Conservation (phyloP, 129 eudicot species). For the Flaveria brownii region DNA sequence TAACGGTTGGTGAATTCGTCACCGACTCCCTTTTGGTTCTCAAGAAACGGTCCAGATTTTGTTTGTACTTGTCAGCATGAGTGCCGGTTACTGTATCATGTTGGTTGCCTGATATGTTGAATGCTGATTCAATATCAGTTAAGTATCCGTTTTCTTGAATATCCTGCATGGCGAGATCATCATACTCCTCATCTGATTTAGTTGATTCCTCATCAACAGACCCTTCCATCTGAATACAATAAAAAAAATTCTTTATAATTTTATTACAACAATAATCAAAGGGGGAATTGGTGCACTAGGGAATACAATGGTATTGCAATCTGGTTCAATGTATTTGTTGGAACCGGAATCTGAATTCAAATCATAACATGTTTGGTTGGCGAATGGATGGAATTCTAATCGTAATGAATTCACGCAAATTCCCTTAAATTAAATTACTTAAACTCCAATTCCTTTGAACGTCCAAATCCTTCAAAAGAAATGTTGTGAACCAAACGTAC, state of each 20-base stretch:
- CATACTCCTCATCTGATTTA: slow-evolving; percentile 86
- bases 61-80: slow-evolving; percentile 42
- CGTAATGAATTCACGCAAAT: background rate
- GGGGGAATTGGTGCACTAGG: background rate
- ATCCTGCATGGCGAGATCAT: slow-evolving; percentile 84
- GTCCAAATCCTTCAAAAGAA: background rate
- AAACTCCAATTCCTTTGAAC: background rate
- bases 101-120: slow-evolving; percentile 7
- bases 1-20: background rate
- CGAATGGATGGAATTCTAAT: background rate
- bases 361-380: background rate
- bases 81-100: background rate
- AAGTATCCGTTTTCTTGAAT: slow-evolving; percentile 57
- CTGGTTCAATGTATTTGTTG: background rate
- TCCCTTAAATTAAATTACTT: background rate
- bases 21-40: slow-evolving; percentile 39
- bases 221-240: slow-evolving; percentile 58
- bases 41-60: slow-evolving; percentile 53
- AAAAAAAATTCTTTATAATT: background rate
- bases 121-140: slow-evolving; percentile 59
- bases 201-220: slow-evolving; percentile 90
- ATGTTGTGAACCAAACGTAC: background rate
- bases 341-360: background rate
- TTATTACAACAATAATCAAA: background rate
- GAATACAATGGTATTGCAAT: no score